phyloP scores from a whole-genome alignment of 768 basidiomycete genomes.

The Phylloporus scabripes region DNA sequence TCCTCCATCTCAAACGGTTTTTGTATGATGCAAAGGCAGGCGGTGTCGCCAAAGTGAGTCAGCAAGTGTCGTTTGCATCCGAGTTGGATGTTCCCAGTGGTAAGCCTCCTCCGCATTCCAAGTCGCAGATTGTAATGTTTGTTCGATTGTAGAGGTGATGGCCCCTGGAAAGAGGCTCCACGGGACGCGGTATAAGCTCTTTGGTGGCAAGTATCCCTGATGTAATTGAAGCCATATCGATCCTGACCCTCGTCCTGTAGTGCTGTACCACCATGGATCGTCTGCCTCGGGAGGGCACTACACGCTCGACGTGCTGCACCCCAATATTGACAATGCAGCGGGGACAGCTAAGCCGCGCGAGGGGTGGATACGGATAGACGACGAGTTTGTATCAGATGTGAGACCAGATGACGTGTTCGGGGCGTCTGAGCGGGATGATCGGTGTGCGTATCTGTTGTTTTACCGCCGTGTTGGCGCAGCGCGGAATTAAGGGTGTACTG shows the following conservation, averaged over 20 bases:
- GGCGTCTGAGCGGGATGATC: constrained; percentile 45
- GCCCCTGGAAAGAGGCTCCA: constrained; percentile 44
- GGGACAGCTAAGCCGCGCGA: constrained; percentile 37
- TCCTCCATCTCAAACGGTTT: constrained; percentile 90
- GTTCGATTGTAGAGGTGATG: constrained; percentile 47
- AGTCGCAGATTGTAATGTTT: fast-evolving
- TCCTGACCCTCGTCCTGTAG: constrained; percentile 32
- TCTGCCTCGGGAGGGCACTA: constrained; percentile 94
- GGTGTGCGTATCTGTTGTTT: constrained; percentile 85
- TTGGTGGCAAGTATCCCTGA: constrained; percentile 53
- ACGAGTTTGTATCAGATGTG: constrained; percentile 80
- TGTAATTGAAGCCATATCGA: too few species aligned
- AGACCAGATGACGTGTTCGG: constrained; percentile 66
- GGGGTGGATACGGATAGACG: constrained; percentile 92
- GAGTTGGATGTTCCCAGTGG: constrained; percentile 74
- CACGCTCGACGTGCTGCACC: constrained; percentile 84
- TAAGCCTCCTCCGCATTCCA: constrained; percentile 19
- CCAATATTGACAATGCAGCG: constrained; percentile 47
- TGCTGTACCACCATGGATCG: constrained; percentile 88
- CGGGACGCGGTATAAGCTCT: constrained; percentile 67
- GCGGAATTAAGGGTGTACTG: not conserved
- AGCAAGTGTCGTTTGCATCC: constrained; percentile 70
- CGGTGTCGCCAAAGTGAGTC: constrained; percentile 82
- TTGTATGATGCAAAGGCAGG: constrained; percentile 70
- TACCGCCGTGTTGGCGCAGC: constrained; percentile 53